Evolutionary conservation across 345 rosid species (phyloP), one percentile per base, ranked within the genome.

Genomic region (Citropsis articulata): DNA sequence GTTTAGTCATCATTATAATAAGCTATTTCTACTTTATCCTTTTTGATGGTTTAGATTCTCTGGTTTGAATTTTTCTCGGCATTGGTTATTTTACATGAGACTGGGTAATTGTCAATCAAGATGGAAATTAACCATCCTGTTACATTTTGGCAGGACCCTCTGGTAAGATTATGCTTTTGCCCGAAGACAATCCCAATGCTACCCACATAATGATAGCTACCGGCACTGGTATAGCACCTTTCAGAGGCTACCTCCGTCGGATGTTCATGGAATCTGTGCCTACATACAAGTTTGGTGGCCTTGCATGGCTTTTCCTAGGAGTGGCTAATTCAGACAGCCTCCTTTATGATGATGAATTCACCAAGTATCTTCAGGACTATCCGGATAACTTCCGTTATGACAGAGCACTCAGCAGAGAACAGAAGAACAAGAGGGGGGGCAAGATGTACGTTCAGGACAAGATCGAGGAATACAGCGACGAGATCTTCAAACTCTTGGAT

Each of bases 401-500:
- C 83, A 90, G 82, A 70, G 99, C 97, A 2, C 87, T 96, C 36
- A 96, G 99, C 77, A 90, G 99, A 82, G 97, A 94, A 84, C 90
- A 92, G 42, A 90, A 91, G 88, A 96, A 94, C 88, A 94, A 87
- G 87, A 89, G 68, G 62, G 99, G 99, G n/a, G 97, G 99, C 42
- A 96, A 96, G 81, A 90, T 96, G 98, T 96, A 96, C 31, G 99
- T 96, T 45, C 99, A 96, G 84, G 98, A 96, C 73, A 96, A 96
- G 89, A 96, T 96, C 2, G 97, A 94, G 87, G 99, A 96, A 77
- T 94, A 92, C 86, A 94, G 99, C 16, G 94, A 96, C 2, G 93
- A 92, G 74, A 88, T 96, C 74, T 96, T 96, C 87, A 94, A 91
- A 78, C 91, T 92, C 19, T 80, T 96, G 86, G 99, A 94, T n/a